Base-by-base conservation (phyloP, 371 early-diverging fungal genomes). In the Mortierella sp. region DNA sequence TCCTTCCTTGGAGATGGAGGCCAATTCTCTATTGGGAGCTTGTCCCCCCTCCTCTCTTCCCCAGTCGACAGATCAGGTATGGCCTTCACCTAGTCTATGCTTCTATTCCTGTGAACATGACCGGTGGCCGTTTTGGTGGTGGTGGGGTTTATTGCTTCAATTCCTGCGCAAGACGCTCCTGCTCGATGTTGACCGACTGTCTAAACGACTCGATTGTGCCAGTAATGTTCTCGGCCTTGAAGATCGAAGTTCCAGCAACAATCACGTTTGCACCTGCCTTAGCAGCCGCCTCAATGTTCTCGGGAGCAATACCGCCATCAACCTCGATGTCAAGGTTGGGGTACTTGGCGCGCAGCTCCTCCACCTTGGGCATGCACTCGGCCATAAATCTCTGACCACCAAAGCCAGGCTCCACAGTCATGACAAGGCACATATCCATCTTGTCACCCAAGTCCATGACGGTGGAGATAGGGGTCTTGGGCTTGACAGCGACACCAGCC, bases 341-440 rank as follows among this genome's bases (percentile, higher is more conserved):
- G 75, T 86, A 96, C 68, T 80, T 81, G 28, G 81, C 81, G 19
- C 99, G 93, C 30, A 98, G 81, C 9, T 77, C 77, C 64, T 84
- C 84, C 28, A 90, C 96, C 88, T 98, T 98, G 57, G 90, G 87
- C 86, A 98, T 87, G 75, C 92, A 93, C 67, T 92, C 85, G 5
- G 84, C 84, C 97, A 96, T 97, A 77, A 97, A 97, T 50, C 90
- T 83, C 83, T 98, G 98, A 46, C 98, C 98, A 48, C 98, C 98
- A 82, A 98, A 98, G 4, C 98, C 98, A 55, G 98, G 98, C 79
- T 98, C 97, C 44, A 99, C 99, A 0, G 99, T 99, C 99, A 99
- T 99, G 51, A 99, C 88, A 52, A 99, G 86, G 37, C 98, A 91
- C 93, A 95, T 93, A 68, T 98, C 98, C 58, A 94, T 89, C 72